phyloP scores from a whole-genome alignment of 441 rosid species.

The Gossypium laxum region DNA sequence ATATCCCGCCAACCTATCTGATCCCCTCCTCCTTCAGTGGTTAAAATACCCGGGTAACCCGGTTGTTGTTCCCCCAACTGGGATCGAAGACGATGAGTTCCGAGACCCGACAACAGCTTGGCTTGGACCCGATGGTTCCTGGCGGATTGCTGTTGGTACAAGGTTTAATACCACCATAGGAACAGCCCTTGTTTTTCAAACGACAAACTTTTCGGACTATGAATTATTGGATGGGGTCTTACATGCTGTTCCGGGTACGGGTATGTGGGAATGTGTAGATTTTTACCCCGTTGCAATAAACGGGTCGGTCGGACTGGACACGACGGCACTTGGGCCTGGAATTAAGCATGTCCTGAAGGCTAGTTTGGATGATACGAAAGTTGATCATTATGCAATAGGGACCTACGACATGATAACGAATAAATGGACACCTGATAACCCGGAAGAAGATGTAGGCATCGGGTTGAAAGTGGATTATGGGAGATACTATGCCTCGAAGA shows the following conservation, averaged over 20 bases:
- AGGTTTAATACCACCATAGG: slow-evolving; percentile 41
- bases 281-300: slow-evolving; percentile 58
- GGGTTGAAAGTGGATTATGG: slow-evolving; percentile 66
- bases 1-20: slow-evolving; percentile 48
- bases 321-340: slow-evolving; percentile 46
- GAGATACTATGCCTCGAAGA: slow-evolving; percentile 63
- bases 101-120: slow-evolving; percentile 78
- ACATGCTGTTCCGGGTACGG: slow-evolving; percentile 59
- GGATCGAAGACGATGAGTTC: slow-evolving; percentile 41
- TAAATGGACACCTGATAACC: slow-evolving; percentile 68
- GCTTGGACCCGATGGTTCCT: slow-evolving; percentile 49
- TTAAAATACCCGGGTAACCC: slow-evolving; percentile 54
- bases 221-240: slow-evolving; percentile 25
- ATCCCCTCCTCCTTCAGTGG: slow-evolving; percentile 68
- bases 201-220: slow-evolving; percentile 41
- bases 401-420: slow-evolving; percentile 39
- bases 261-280: slow-evolving; percentile 90
- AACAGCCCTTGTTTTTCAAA: slow-evolving; percentile 48
- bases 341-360: slow-evolving; percentile 67
- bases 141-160: slow-evolving; percentile 55
- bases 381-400: slow-evolving; percentile 65
- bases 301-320: slow-evolving; percentile 45
- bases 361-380: slow-evolving; percentile 60
- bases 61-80: slow-evolving; percentile 50
- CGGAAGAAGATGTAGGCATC: slow-evolving; percentile 52